A percentile compares a stretch with the other conserved stretches of the same genome.
phyloP scores from a whole-genome alignment of 2,329 filamentous ascomycete genomes.

The Botrytis sinoallii region DNA sequence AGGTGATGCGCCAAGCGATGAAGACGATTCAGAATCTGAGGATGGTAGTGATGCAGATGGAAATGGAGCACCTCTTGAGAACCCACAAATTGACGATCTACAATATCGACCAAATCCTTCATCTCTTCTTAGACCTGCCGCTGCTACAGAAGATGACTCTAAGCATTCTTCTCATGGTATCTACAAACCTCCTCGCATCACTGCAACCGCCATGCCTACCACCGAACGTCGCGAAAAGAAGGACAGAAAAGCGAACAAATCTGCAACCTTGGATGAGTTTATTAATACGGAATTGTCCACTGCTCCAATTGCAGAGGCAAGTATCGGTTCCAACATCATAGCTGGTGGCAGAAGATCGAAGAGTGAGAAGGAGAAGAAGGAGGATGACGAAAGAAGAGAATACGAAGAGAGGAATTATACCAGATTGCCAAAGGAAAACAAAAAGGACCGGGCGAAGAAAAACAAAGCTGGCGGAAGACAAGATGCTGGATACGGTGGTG shows the following conservation, averaged over 20 bases:
- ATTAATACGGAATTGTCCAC: constrained; percentile 78
- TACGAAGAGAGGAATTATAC: constrained; percentile 95
- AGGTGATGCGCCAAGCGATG: constrained; percentile 21
- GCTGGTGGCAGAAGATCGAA: constrained; percentile 76
- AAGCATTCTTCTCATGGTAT: constrained; percentile 60
- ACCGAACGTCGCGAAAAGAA: constrained; percentile 49
- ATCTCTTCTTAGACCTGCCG: constrained; percentile 39
- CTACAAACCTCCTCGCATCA: constrained; percentile 86
- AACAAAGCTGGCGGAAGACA: constrained; percentile 43
- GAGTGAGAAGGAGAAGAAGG: constrained; percentile 70
- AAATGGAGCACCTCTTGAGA: constrained; percentile 29
- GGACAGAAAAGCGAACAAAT: constrained; percentile 64
- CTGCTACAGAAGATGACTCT: constrained; percentile 28
- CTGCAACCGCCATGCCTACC: constrained; percentile 78
- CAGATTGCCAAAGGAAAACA: constrained; percentile 79
- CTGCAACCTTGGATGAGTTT: constrained; percentile 88
- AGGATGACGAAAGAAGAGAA: constrained; percentile 72
- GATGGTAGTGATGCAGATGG: constrained; percentile 38
- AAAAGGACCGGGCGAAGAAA: constrained; percentile 74
- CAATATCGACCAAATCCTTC: constrained; percentile 60
- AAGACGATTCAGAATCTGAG: constrained; percentile 35
- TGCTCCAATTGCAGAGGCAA: constrained; percentile 80
- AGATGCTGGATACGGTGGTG: constrained; percentile 73
- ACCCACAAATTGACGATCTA: constrained; percentile 52
- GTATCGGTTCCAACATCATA: constrained; percentile 86